phyloP scores from a whole-genome alignment of 257 asterid species.

The Petrea volubilis region DNA sequence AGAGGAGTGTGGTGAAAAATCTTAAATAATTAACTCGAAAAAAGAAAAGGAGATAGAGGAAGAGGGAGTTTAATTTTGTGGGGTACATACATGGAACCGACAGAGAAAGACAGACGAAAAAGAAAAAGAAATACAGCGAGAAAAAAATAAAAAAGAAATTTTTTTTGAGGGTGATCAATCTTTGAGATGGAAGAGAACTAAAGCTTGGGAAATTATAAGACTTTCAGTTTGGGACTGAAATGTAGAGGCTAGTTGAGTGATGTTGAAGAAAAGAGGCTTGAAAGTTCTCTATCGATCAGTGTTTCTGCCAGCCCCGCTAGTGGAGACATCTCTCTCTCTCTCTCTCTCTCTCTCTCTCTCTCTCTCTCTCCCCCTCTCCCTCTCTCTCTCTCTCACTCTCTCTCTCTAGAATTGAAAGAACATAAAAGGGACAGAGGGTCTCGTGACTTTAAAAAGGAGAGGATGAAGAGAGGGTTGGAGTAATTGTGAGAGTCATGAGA shows the following conservation, averaged over 20 bases:
- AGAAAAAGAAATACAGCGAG: too few relatives aligned
- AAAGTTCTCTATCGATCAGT: conserved; percentile 68
- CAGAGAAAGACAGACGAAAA: conserved; percentile 57
- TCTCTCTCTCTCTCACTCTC: too few relatives aligned
- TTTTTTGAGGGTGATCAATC: conserved; percentile 14
- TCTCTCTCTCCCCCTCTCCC: conserved; percentile 33
- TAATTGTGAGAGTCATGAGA: conserved; percentile 46
- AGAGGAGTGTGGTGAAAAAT: background rate
- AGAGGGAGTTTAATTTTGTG: conserved; percentile 28
- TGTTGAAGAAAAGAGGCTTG: conserved; percentile 66
- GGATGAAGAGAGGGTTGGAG: conserved; percentile 13
- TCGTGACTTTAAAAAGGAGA: conserved; percentile 80
- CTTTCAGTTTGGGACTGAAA: conserved; percentile 71
- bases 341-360: conserved; percentile 36
- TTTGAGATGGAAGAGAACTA: conserved; percentile 34
- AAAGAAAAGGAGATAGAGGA: conserved; percentile 4
- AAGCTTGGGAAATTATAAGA: conserved; percentile 49
- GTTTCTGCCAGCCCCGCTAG: conserved; percentile 66
- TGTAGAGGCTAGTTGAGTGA: conserved; percentile 57
- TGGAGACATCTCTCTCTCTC: conserved; percentile 48
- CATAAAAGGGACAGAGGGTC: conserved; percentile 44
- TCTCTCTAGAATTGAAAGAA: conserved; percentile 47
- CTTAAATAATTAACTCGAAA: background rate
- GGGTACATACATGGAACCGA: conserved; percentile 74
- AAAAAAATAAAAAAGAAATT: background rate